These are phyloP conservation scores for Acacia confusa DNA, from an alignment of 306 rosid genomes.

Conservation along the genomic window DNA sequence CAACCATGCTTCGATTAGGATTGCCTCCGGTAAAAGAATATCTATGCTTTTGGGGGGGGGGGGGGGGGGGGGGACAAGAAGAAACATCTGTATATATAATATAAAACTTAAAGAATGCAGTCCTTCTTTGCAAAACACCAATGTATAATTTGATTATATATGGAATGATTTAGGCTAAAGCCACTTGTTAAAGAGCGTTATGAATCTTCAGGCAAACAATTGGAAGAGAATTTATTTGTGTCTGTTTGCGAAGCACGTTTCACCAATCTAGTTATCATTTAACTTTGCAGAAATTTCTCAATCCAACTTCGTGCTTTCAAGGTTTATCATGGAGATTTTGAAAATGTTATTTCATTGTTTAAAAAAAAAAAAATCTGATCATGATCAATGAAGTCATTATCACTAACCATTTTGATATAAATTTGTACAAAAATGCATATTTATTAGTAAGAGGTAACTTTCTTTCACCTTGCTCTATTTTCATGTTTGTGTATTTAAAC, in stretches of 20 bases:
- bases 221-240: background rate
- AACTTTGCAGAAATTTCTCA: background rate
- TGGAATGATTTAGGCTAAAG: background rate
- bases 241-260: background rate
- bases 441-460: background rate
- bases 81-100: background rate
- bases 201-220: background rate
- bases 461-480: background rate
- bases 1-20: accelerated
- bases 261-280: background rate
- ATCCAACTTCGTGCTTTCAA: background rate
- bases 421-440: background rate
- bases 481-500: background rate
- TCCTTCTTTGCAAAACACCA: background rate
- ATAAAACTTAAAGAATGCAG: background rate
- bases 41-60: no score
- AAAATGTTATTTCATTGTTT: background rate
- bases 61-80: no score
- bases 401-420: background rate
- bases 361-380: background rate
- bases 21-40: no score
- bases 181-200: background rate
- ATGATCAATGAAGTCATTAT: background rate
- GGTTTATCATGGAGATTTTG: background rate
- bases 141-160: background rate